A percentile compares a stretch with the other conserved stretches of the same genome.
Conservation (phyloP, 768 basidiomycete species). For the Jaapia argillacea region DNA sequence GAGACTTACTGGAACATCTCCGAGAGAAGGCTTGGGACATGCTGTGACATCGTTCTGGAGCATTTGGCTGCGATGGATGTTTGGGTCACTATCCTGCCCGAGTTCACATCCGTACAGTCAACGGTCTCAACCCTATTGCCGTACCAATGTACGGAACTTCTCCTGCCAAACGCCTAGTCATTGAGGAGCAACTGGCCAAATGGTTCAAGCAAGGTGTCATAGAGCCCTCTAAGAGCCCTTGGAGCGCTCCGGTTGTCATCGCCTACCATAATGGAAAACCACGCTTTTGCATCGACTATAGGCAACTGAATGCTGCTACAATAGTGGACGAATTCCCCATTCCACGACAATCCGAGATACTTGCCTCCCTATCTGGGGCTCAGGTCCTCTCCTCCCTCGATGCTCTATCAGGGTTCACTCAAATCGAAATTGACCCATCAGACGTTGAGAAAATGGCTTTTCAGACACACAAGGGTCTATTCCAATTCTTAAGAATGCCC, state of each 20-base stretch:
- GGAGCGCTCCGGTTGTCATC: conserved; percentile 21
- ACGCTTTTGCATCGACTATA: conserved; percentile 24
- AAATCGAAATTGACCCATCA: conserved; percentile 20
- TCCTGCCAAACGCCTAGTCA: conserved; percentile 5
- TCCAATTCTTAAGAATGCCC: conserved; percentile 31
- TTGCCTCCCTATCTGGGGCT: conserved; percentile 15
- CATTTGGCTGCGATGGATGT: conserved; percentile 3
- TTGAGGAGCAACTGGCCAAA: conserved; percentile 14
- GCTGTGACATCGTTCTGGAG: not conserved
- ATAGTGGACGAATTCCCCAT: conserved; percentile 14
- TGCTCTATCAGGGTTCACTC: conserved; percentile 29
- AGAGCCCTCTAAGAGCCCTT: conserved; percentile 29
- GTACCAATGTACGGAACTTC: conserved; percentile 3
- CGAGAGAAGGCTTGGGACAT: conserved; percentile 2
- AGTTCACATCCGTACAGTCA: conserved; percentile 2
- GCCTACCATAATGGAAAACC: conserved; percentile 28
- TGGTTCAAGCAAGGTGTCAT: conserved; percentile 28
- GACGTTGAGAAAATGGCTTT: conserved; percentile 27
- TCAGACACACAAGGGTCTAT: conserved; percentile 26
- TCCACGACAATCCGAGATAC: conserved; percentile 11
- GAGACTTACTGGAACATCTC: conserved; percentile 2
- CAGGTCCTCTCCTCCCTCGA: conserved; percentile 23
- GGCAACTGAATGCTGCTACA: conserved; percentile 17
- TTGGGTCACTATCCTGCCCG: not conserved
- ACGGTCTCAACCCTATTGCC: too few relatives aligned